Evolutionary conservation across 371 early-diverging fungal species (phyloP), one percentile per base, ranked within the genome.

Genomic region (Syncephalis plumigaleata): DNA sequence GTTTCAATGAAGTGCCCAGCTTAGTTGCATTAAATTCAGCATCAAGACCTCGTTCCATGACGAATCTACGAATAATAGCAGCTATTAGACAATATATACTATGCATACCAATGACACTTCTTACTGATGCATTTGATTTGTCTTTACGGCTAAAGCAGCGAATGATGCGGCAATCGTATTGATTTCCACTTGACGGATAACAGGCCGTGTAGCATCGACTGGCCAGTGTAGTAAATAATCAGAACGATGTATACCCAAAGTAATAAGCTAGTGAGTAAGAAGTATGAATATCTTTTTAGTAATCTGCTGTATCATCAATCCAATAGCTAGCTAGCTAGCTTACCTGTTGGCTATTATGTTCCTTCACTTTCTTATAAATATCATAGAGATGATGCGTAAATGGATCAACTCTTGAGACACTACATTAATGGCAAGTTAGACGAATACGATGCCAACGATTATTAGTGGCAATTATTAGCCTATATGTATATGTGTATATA

Each of bases 121-220:
- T 49, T 70, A 87, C 84, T 71, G 57, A 56, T 94, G 95, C 44
- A 94, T 60, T 36, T 87, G 68, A n/a, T 71, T 64, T 9, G 81
- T 78, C 38, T 74, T 58, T 1, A 73, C 58, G 13, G 91, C 84
- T n/a, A 97, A 67, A 53, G 80, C 72, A 11, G 84, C 73, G 60
- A 97, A 97, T 26, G 89, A 87, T 16, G 89, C 66, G 2, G 96
- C 78, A 55, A 97, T 90, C 1, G 98, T 94, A 64, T 97, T 97
- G 51, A 92, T 78, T 55, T 97, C 98, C 1, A 97, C 98, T 59
- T 95, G 95, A 54, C 91, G 81, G 23, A 91, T 73, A 45, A 63
- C 56, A 2, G 64, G 57, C 3, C 52, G 23, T 20, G 52, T 52
- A 43, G 60, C 56, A 51, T 66, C 65, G 23, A 64, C 52, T 39